Evolutionary conservation across 164 flowering plant species (phyloP).

Genomic region (Chimonanthus praecox): DNA sequence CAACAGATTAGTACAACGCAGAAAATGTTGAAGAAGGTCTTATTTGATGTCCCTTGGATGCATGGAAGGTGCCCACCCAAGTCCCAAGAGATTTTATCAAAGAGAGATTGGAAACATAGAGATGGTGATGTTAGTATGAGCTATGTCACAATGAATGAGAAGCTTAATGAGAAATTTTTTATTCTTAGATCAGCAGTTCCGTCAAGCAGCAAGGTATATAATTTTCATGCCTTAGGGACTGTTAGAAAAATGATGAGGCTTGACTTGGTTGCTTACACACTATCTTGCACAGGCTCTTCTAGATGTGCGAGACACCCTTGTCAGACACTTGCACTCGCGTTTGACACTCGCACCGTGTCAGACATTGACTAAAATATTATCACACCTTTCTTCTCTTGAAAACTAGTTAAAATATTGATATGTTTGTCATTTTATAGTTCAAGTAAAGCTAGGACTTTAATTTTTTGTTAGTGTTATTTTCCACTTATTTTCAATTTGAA

Average conservation of each 20-base stretch:
- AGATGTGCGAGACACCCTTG: too few relatives aligned
- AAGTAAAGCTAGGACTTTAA: too few relatives aligned
- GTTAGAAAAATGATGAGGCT: not conserved
- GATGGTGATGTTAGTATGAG: constrained; percentile 31
- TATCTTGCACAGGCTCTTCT: too few relatives aligned
- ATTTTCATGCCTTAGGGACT: not conserved
- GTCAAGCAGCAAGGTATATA: constrained; percentile 53
- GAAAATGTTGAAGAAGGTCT: constrained; percentile 51
- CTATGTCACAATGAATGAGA: constrained; percentile 42
- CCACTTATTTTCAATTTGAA: too few relatives aligned
- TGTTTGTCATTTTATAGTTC: too few relatives aligned
- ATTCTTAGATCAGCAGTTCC: constrained; percentile 67
- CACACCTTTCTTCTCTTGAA: too few relatives aligned
- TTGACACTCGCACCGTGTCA: too few relatives aligned
- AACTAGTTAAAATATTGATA: too few relatives aligned
- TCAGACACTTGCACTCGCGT: too few relatives aligned
- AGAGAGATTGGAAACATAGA: constrained; percentile 29
- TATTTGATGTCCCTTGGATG: constrained; percentile 53
- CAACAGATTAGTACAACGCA: constrained; percentile 29
- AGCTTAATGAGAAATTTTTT: constrained; percentile 45
- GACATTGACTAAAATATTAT: too few relatives aligned
- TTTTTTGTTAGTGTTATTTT: too few relatives aligned
- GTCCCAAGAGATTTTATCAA: constrained; percentile 22
- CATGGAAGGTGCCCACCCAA: constrained; percentile 23
- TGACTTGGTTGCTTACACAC: too few relatives aligned